These are phyloP conservation scores for Lepidium africanum DNA, from an alignment of 345 rosid genomes.

Conservation along the genomic window DNA sequence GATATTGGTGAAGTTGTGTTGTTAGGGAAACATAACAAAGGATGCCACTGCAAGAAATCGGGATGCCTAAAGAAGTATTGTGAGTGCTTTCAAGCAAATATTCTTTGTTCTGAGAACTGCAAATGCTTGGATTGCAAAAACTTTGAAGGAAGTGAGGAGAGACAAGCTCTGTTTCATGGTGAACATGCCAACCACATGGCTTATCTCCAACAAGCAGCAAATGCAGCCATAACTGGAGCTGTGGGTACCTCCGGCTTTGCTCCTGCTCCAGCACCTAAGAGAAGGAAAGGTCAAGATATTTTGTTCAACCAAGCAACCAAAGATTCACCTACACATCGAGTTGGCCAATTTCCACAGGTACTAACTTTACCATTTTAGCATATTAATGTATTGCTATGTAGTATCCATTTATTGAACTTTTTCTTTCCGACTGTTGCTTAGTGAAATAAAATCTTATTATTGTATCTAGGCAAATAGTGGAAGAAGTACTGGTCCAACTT, in stretches of 20 bases:
- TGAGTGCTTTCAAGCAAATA: slow-evolving; percentile 96
- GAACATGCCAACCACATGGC: slow-evolving; percentile 80
- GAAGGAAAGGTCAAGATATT: slow-evolving; percentile 80
- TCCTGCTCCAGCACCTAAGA: slow-evolving; percentile 63
- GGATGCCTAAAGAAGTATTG: slow-evolving; percentile 99
- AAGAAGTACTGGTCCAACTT: slow-evolving; percentile 40
- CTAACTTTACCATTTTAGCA: background rate
- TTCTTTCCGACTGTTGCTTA: background rate
- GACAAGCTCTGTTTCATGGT: slow-evolving; percentile 90
- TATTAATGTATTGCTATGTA: background rate
- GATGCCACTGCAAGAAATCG: slow-evolving; percentile 98
- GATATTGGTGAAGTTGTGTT: slow-evolving; percentile 66
- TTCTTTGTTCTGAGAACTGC: slow-evolving; percentile 95
- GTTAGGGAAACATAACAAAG: slow-evolving; percentile 92
- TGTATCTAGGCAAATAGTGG: slow-evolving; percentile 33
- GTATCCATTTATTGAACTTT: background rate
- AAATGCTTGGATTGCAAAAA: slow-evolving; percentile 97
- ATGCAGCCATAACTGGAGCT: slow-evolving; percentile 98
- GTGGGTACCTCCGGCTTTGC: slow-evolving; percentile 91
- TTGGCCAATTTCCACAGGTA: slow-evolving; percentile 70
- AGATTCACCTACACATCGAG: slow-evolving; percentile 51
- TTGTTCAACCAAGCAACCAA: slow-evolving; percentile 53
- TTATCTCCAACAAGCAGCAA: slow-evolving; percentile 95
- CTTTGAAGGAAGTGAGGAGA: slow-evolving; percentile 96
- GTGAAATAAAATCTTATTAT: background rate